A percentile compares a stretch with the other conserved stretches of the same genome.
Conservation (phyloP, 306 rosid species). For the Albizia julibrissin region DNA sequence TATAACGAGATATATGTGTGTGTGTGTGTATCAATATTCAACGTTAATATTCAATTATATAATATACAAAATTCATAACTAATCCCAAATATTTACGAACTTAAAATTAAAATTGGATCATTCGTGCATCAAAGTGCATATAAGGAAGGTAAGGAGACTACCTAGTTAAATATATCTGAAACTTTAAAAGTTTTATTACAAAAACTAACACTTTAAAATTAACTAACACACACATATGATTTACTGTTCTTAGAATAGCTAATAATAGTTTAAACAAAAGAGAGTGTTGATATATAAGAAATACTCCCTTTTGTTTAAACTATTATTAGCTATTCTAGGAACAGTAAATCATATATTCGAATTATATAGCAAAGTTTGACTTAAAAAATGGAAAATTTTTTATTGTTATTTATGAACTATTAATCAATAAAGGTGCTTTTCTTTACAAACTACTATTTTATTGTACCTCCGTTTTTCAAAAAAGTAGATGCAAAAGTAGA, state of each 20-base stretch:
- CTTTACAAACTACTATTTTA: background rate
- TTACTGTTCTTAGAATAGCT: background rate
- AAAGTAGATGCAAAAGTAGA: background rate
- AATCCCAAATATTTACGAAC: background rate
- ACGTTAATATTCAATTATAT: background rate
- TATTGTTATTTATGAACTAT: background rate
- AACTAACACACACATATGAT: background rate
- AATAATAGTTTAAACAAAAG: background rate
- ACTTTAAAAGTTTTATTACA: too few relatives aligned
- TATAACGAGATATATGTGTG: too few relatives aligned
- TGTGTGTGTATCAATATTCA: too few relatives aligned
- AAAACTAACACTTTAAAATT: too few relatives aligned
- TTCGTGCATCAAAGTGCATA: background rate
- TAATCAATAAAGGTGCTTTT: background rate
- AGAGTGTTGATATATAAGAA: too few relatives aligned
- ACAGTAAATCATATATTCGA: background rate
- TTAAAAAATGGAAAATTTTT: background rate
- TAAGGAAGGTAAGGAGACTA: background rate
- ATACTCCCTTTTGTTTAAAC: background rate
- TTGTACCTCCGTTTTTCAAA: background rate
- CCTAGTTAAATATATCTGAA: background rate
- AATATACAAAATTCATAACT: background rate
- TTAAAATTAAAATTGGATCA: background rate
- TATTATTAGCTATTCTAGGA: background rate
- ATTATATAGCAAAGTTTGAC: background rate